Conservation (phyloP, 495 filamentous ascomycete genomes). For the Lophiotrema nucula region DNA sequence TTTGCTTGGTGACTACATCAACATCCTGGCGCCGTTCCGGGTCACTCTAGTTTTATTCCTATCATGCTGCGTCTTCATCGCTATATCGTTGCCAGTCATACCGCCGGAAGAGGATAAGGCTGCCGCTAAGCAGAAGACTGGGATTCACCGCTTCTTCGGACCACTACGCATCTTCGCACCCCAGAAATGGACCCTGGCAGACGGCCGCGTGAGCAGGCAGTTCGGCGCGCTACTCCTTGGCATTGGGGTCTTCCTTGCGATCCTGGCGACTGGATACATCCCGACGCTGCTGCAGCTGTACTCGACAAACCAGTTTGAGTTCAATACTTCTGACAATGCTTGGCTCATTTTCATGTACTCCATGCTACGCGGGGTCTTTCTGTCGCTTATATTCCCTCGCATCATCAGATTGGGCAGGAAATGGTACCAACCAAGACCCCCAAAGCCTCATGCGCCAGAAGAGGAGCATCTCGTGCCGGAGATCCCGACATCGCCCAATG, state of each 20-base stretch:
- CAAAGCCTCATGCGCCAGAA: not conserved
- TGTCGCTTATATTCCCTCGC: conserved; percentile 54
- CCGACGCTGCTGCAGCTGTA: conserved; percentile 41
- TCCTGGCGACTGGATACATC: conserved; percentile 56
- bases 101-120: conserved; percentile 35
- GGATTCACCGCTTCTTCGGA: conserved; percentile 50
- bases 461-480: conserved; percentile 4
- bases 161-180: conserved; percentile 54
- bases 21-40: conserved; percentile 50
- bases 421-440: conserved; percentile 39
- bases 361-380: conserved; percentile 53
- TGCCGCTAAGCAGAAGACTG: not conserved
- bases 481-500: conserved; percentile 18
- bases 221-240: conserved; percentile 55
- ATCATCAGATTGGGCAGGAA: conserved; percentile 50
- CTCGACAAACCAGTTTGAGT: conserved; percentile 54
- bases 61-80: conserved; percentile 42
- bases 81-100: conserved; percentile 45
- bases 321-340: conserved; percentile 55
- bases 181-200: conserved; percentile 44
- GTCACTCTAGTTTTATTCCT: conserved; percentile 51
- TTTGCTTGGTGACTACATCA: conserved; percentile 51
- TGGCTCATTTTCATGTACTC: conserved; percentile 40
- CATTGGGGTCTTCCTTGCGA: conserved; percentile 54
- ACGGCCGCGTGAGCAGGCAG: conserved; percentile 47